Percentiles rank a stretch among this genome's conserved stretches.
Conservation (phyloP, 257 asterid genomes). For the Prunella vulgaris region DNA sequence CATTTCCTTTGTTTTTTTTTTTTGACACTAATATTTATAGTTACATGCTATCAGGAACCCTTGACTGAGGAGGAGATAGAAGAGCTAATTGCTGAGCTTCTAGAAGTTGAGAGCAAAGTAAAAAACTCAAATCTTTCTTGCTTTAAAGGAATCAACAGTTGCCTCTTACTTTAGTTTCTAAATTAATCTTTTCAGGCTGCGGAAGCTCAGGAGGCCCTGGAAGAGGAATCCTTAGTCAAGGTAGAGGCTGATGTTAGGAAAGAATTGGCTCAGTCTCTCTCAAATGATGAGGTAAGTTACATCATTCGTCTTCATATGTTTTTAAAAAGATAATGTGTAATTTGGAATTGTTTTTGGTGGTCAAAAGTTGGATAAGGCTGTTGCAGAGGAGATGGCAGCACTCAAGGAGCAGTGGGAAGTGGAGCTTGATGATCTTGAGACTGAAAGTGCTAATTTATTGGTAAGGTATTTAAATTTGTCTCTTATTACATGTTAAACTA, state of each 20-base stretch:
- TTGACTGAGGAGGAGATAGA: slow-evolving; percentile 82
- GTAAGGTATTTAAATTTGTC: slow-evolving; percentile 33
- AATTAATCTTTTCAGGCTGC: slow-evolving; percentile 65
- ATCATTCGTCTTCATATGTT: not conserved
- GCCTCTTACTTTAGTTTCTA: slow-evolving; percentile 14
- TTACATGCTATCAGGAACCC: slow-evolving; percentile 54
- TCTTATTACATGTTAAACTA: not conserved
- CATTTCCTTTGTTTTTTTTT: not conserved
- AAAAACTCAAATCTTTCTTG: slow-evolving; percentile 7
- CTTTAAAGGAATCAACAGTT: not conserved
- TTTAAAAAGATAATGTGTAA: not conserved
- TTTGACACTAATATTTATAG: not conserved
- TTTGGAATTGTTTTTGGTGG: slow-evolving; percentile 14
- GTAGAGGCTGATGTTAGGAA: slow-evolving; percentile 88
- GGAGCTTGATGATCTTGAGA: slow-evolving; percentile 84
- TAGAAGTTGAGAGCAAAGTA: slow-evolving; percentile 90
- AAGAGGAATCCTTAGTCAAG: slow-evolving; percentile 73
- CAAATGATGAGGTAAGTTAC: slow-evolving; percentile 52
- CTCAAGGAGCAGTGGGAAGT: slow-evolving; percentile 86
- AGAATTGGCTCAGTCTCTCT: slow-evolving; percentile 65
- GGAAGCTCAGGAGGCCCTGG: slow-evolving; percentile 88
- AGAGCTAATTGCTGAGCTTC: slow-evolving; percentile 79
- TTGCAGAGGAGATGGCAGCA: slow-evolving; percentile 65
- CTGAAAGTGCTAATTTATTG: slow-evolving; percentile 78
- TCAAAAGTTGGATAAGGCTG: slow-evolving; percentile 76